A percentile compares a stretch with the other conserved stretches of the same genome.
Conservation (phyloP, 805 yeast species). For the Myxozyma melibiosi region DNA sequence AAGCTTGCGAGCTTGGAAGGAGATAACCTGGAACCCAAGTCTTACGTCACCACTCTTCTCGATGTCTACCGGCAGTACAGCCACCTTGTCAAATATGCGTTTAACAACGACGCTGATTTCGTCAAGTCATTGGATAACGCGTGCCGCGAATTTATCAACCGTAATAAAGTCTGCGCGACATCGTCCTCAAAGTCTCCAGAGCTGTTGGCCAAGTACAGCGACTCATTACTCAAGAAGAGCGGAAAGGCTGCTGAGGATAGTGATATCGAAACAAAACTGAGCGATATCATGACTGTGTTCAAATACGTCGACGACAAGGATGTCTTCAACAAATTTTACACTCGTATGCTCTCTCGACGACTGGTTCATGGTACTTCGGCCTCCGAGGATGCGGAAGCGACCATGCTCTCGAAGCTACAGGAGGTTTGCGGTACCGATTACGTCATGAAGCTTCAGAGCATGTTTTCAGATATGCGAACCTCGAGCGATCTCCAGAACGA, state of each 20-base stretch:
- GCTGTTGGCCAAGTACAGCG: constrained; percentile 84
- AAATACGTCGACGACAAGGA: constrained; percentile 91
- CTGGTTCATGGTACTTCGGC: constrained; percentile 84
- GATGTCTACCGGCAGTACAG: constrained; percentile 69
- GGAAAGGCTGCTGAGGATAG: constrained; percentile 63
- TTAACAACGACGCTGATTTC: constrained; percentile 73
- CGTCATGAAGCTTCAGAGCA: constrained; percentile 88
- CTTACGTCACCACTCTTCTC: constrained; percentile 76
- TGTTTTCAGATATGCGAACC: constrained; percentile 92
- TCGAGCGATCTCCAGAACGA: constrained; percentile 71
- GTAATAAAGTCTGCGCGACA: constrained; percentile 66
- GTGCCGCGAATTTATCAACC: constrained; percentile 80
- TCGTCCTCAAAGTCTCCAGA: constrained; percentile 83
- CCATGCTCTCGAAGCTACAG: constrained; percentile 80
- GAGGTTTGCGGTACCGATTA: constrained; percentile 90
- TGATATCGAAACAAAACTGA: constrained; percentile 71
- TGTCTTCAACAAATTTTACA: constrained; percentile 89
- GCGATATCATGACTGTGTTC: constrained; percentile 84
- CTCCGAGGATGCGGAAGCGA: constrained; percentile 81
- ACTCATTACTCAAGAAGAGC: constrained; percentile 73
- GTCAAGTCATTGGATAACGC: constrained; percentile 88
- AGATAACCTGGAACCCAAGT: constrained; percentile 62
- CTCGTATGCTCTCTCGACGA: constrained; percentile 85
- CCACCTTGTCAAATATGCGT: constrained; percentile 63
- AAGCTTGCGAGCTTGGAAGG: constrained; percentile 50